Percentiles rank a stretch among this genome's conserved stretches.
Evolutionary conservation across 2,329 filamentous ascomycete genomes (phyloP).

Genomic region (Canariomyces notabilis): DNA sequence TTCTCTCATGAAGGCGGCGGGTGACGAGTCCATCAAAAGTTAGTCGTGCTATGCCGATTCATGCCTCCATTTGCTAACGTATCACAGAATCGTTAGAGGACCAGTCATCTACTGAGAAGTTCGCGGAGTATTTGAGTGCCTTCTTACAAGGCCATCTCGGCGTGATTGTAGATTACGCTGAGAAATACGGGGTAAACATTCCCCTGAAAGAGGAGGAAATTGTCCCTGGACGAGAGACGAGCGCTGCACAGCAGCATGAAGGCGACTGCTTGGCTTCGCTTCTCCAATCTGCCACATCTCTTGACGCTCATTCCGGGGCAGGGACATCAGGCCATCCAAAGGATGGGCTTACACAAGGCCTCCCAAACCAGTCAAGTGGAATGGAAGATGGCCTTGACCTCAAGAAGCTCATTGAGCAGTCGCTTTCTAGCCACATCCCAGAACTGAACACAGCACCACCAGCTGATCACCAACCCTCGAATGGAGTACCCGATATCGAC

Average conservation of each 20-base stretch:
- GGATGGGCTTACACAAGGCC: constrained; percentile 4
- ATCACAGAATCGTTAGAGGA: constrained; percentile 32
- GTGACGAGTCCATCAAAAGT: constrained; percentile 42
- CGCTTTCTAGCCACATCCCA: constrained; percentile 12
- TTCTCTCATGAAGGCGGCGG: constrained; percentile 47
- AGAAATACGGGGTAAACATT: constrained; percentile 35
- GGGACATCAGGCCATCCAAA: background rate
- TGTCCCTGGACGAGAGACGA: background rate
- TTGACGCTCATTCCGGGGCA: constrained; percentile 11
- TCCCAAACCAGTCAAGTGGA: constrained; percentile 4
- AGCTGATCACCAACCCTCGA: background rate
- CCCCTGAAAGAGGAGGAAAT: constrained; percentile 29
- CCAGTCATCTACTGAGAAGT: constrained; percentile 35
- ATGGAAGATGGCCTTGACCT: constrained; percentile 14
- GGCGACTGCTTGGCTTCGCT: constrained; percentile 21
- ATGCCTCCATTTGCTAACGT: constrained; percentile 10
- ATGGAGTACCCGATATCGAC: constrained; percentile 9
- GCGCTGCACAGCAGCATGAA: constrained; percentile 5
- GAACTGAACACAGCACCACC: constrained; percentile 13
- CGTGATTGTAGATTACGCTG: constrained; percentile 33
- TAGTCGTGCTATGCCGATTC: background rate
- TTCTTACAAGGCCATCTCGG: constrained; percentile 31
- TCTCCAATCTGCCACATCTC: constrained; percentile 18
- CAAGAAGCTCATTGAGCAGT: constrained; percentile 20
- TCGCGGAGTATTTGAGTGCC: constrained; percentile 31